Evolutionary conservation across 352 stramenopile species (phyloP).

Genomic region (Phytophthora melonis): DNA sequence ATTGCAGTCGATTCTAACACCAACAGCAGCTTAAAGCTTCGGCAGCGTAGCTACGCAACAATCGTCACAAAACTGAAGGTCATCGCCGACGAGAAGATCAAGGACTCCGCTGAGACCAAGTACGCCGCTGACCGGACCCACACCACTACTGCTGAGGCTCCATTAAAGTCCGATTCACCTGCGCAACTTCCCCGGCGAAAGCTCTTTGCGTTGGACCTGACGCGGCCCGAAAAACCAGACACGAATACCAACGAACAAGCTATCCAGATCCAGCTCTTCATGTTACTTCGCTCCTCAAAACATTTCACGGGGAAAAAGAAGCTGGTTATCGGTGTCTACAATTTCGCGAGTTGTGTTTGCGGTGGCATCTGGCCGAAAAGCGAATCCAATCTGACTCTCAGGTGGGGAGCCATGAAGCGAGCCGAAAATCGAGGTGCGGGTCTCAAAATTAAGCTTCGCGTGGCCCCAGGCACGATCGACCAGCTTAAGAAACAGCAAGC

Average conservation of each 20-base stretch:
- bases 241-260: not conserved
- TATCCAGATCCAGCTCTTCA: not conserved
- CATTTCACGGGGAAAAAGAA: not conserved
- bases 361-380: not conserved
- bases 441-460: not conserved
- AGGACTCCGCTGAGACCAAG: not conserved
- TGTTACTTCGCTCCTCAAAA: not conserved
- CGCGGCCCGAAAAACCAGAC: not conserved
- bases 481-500: not conserved
- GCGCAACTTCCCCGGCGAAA: not conserved
- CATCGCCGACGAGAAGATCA: not conserved
- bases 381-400: not conserved
- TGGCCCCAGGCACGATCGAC: not conserved
- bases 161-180: no score
- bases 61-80: not conserved
- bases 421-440: not conserved
- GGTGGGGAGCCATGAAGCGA: not conserved
- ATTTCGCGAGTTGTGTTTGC: not conserved
- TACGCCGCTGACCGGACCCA: no score
- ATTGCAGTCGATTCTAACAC: not conserved
- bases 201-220: not conserved
- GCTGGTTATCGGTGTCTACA: not conserved
- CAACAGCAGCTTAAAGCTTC: not conserved
- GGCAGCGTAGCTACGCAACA: not conserved
- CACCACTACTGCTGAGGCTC: no score